Conservation (phyloP, 1,139 yeast genomes). For the Yamadazyma trypodendri region DNA sequence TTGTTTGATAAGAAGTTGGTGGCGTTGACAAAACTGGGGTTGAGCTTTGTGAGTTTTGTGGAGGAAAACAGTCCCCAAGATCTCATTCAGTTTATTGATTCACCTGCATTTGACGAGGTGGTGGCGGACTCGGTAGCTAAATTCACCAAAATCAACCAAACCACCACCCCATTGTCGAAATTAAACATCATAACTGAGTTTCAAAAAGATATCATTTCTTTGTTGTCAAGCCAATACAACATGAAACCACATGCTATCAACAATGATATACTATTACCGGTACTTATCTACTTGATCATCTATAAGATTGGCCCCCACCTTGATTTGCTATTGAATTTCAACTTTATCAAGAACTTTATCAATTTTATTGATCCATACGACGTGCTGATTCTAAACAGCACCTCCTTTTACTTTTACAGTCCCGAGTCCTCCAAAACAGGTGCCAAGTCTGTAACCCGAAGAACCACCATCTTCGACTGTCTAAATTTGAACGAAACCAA, state of each 20-base stretch:
- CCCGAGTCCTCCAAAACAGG: constrained; percentile 17
- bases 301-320: constrained; percentile 20
- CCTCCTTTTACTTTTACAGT: constrained; percentile 17
- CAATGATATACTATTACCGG: constrained; percentile 42
- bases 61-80: constrained; percentile 22
- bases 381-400: constrained; percentile 19
- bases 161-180: constrained; percentile 36
- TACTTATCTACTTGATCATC: constrained; percentile 37
- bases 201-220: constrained; percentile 30
- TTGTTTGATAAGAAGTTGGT: constrained; percentile 36
- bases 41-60: constrained; percentile 31
- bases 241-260: constrained; percentile 27
- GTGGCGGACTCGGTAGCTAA: constrained; percentile 14
- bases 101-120: constrained; percentile 3
- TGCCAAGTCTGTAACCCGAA: constrained; percentile 7
- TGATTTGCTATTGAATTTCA: constrained; percentile 38
- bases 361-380: constrained; percentile 34
- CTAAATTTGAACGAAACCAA: constrained; percentile 27
- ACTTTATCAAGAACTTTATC: constrained; percentile 37
- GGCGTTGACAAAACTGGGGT: constrained; percentile 22
- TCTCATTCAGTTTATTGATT: constrained; percentile 21
- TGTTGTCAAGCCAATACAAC: constrained; percentile 20
- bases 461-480: constrained; percentile 27
- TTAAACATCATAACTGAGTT: constrained; percentile 27
- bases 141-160: constrained; percentile 14